Evolutionary conservation across 2,329 filamentous ascomycete species (phyloP).

Genomic region (Hypoxylon sp.): DNA sequence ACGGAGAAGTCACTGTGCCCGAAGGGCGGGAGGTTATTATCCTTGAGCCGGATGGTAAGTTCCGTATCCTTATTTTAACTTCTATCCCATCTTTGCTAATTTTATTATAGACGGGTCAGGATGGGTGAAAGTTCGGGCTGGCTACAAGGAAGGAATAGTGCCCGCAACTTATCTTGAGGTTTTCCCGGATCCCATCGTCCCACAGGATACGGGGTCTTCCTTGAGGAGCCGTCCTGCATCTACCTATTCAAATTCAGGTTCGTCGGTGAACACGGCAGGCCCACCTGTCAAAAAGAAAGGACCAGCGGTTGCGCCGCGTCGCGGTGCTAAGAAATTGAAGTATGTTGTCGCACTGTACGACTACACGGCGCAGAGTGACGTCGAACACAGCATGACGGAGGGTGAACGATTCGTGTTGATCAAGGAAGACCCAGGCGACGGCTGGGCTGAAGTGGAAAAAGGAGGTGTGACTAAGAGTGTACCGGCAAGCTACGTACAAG

Average conservation of each 20-base stretch:
- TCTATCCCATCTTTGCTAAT: slow-evolving; percentile 50
- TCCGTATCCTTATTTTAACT: slow-evolving; percentile 3
- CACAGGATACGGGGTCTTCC: slow-evolving; percentile 63
- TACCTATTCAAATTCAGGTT: slow-evolving; percentile 82
- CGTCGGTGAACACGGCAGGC: slow-evolving; percentile 68
- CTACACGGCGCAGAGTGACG: slow-evolving; percentile 86
- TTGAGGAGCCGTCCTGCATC: slow-evolving; percentile 74
- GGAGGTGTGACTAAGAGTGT: slow-evolving; percentile 89
- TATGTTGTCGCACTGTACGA: slow-evolving; percentile 96
- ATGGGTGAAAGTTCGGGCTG: slow-evolving; percentile 87
- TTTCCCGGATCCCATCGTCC: slow-evolving; percentile 61
- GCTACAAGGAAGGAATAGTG: slow-evolving; percentile 85
- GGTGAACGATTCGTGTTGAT: slow-evolving; percentile 94
- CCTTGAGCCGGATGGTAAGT: slow-evolving; percentile 89
- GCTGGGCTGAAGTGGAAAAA: slow-evolving; percentile 97
- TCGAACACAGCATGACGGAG: slow-evolving; percentile 90
- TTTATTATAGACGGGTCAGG: slow-evolving; percentile 81
- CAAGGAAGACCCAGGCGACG: slow-evolving; percentile 89
- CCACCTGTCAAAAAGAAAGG: slow-evolving; percentile 82
- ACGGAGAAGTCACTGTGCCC: slow-evolving; percentile 84
- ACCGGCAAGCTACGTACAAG: slow-evolving; percentile 92
- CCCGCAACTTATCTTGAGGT: slow-evolving; percentile 88
- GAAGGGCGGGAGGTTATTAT: slow-evolving; percentile 85
- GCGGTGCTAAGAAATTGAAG: slow-evolving; percentile 92
- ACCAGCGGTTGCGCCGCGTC: slow-evolving; percentile 88